Evolutionary conservation across 352 stramenopile genomes (phyloP).

Genomic region (Phytophthora crassamura): DNA sequence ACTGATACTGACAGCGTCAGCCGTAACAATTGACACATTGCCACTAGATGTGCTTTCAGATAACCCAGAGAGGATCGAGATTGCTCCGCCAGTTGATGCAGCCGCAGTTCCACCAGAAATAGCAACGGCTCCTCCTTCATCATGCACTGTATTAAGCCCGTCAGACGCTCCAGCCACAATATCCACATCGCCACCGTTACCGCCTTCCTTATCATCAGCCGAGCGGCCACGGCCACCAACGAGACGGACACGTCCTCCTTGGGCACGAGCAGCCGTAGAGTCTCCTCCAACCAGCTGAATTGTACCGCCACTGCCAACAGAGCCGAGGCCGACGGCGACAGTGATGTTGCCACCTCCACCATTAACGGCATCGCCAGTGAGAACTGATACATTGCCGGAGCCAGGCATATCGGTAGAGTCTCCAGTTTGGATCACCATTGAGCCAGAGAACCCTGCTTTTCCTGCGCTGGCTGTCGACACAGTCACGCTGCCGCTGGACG

Average conservation of each 20-base stretch:
- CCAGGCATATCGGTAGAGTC: constrained; percentile 51
- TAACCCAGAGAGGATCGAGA: constrained; percentile 50
- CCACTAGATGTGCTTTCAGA: constrained; percentile 54
- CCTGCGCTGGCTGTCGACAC: constrained; percentile 63
- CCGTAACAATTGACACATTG: constrained; percentile 45
- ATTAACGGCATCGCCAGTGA: constrained; percentile 55
- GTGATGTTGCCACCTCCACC: constrained; percentile 71
- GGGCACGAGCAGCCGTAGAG: constrained; percentile 40
- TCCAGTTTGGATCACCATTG: constrained; percentile 72
- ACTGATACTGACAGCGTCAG: constrained; percentile 35
- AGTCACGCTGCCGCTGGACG: constrained; percentile 57
- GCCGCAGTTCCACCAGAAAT: constrained; percentile 53
- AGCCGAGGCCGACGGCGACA: constrained; percentile 50
- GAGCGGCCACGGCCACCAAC: constrained; percentile 52
- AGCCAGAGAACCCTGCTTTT: constrained; percentile 73
- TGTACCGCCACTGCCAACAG: constrained; percentile 57
- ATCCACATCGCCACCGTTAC: constrained; percentile 60
- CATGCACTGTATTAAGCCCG: constrained; percentile 42
- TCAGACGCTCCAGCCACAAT: constrained; percentile 53
- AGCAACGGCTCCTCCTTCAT: constrained; percentile 47
- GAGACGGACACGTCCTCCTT: constrained; percentile 58
- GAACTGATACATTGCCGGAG: constrained; percentile 74
- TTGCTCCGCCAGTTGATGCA: constrained; percentile 47
- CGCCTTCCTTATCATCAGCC: constrained; percentile 59
- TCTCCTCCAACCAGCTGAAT: constrained; percentile 57